These are phyloP conservation scores for Microcos paniculata DNA, from an alignment of 345 rosid genomes.

Conservation along the genomic window DNA sequence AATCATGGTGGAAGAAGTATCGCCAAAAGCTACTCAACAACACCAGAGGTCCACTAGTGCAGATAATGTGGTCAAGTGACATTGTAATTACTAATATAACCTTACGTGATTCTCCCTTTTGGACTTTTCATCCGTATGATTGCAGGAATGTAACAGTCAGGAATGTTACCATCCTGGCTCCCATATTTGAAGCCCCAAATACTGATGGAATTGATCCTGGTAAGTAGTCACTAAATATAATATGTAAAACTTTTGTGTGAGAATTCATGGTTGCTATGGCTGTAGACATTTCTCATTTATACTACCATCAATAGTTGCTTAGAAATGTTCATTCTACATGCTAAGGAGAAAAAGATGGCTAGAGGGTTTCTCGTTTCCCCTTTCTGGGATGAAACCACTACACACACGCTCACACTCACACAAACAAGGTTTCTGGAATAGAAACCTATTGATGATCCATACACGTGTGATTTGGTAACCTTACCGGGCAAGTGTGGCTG, in stretches of 20 bases:
- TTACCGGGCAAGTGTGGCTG: background rate
- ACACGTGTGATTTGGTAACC: background rate
- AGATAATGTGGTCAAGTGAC: slow-evolving; percentile 94
- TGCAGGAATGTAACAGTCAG: slow-evolving; percentile 83
- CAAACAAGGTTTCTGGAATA: background rate
- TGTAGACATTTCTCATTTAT: background rate
- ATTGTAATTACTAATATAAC: slow-evolving; percentile 76
- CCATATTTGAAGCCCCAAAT: slow-evolving; percentile 80
- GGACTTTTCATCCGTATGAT: slow-evolving; percentile 98
- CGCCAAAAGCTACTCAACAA: slow-evolving; percentile 91
- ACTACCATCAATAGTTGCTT: background rate
- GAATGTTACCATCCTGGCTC: slow-evolving; percentile 83
- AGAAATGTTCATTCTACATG: background rate
- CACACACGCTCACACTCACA: too few relatives aligned
- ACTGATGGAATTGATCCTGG: slow-evolving; percentile 99
- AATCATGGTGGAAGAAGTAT: slow-evolving; percentile 93
- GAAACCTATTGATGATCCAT: background rate
- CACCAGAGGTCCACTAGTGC: slow-evolving; percentile 95
- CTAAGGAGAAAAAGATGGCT: background rate
- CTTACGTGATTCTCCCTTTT: slow-evolving; percentile 89
- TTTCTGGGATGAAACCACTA: background rate
- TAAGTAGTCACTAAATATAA: slow-evolving; percentile 22
- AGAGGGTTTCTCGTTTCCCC: background rate
- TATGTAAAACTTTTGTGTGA: background rate
- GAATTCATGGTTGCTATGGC: background rate